A percentile compares a stretch with the other conserved stretches of the same genome.
Conservation (phyloP, 331 rosid genomes). For the Phaseolus coccineus region DNA sequence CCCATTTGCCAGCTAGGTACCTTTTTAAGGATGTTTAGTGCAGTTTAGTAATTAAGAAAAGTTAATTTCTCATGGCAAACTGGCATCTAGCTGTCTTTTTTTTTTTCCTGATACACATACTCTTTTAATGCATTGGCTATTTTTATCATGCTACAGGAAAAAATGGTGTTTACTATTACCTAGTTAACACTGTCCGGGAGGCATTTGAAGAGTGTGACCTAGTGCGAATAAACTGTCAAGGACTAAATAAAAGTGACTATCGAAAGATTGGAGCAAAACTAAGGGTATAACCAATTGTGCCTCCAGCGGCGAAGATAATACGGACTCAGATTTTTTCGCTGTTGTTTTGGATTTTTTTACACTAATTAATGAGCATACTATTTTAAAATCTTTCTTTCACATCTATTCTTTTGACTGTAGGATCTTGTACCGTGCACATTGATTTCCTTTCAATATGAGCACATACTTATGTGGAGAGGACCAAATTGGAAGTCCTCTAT, state of each 20-base stretch:
- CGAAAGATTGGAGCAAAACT: constrained; percentile 91
- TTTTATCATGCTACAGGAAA: constrained; percentile 62
- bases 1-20: constrained; percentile 92
- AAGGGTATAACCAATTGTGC: constrained; percentile 60
- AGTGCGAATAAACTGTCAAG: constrained; percentile 85
- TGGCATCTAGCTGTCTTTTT: not conserved
- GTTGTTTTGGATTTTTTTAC: constrained; percentile 2
- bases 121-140: not conserved
- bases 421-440: constrained; percentile 97
- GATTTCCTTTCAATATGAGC: constrained; percentile 81
- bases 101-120: not conserved
- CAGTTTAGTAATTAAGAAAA: constrained; percentile 23
- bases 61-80: constrained; percentile 22
- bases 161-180: constrained; percentile 85
- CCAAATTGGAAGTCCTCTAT: constrained; percentile 71
- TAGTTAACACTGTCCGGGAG: constrained; percentile 73
- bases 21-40: constrained; percentile 12
- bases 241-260: constrained; percentile 87
- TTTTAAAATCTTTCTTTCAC: constrained; percentile 35
- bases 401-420: constrained; percentile 55
- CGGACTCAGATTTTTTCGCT: not conserved
- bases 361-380: not conserved
- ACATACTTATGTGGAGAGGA: constrained; percentile 95
- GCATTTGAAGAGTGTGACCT: constrained; percentile 95
- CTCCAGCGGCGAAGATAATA: constrained; percentile 36